Evolutionary conservation across 2,329 filamentous ascomycete species (phyloP).

Genomic region (Talaromyces sp.): DNA sequence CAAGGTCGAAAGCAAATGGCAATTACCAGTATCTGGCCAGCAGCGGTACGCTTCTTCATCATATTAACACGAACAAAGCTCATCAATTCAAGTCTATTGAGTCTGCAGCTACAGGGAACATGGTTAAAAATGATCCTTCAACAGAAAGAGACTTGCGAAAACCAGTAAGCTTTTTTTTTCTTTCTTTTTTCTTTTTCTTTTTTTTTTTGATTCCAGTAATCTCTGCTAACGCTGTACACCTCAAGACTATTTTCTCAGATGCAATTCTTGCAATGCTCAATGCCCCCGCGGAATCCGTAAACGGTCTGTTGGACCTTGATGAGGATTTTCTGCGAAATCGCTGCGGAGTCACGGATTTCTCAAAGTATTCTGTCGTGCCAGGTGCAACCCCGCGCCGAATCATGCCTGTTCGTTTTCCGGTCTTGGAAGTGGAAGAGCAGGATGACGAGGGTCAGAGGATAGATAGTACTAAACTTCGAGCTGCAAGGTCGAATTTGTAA

Average conservation of each 20-base stretch:
- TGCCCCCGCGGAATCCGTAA: slow-evolving; percentile 57
- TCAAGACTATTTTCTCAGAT: slow-evolving; percentile 68
- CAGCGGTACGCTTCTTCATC: slow-evolving; percentile 50
- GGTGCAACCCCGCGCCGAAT: slow-evolving; percentile 64
- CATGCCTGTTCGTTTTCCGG: slow-evolving; percentile 67
- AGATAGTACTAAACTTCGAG: slow-evolving; percentile 53
- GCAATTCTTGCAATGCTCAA: slow-evolving; percentile 68
- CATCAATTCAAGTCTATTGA: slow-evolving; percentile 53
- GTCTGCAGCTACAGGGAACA: slow-evolving; percentile 63
- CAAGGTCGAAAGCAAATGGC: slow-evolving; percentile 64
- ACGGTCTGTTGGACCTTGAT: slow-evolving; percentile 67
- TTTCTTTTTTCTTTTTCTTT: neutral
- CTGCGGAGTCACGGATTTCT: slow-evolving; percentile 63
- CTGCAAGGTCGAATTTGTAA: slow-evolving; percentile 19
- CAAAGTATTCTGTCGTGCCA: slow-evolving; percentile 63
- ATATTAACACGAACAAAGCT: neutral
- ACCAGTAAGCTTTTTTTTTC: slow-evolving; percentile 34
- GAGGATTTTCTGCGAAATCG: slow-evolving; percentile 71
- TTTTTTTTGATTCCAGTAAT: too few relatives aligned
- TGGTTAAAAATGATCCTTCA: slow-evolving; percentile 41
- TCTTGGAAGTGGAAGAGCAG: slow-evolving; percentile 69
- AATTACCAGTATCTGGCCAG: slow-evolving; percentile 78
- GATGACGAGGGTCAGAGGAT: slow-evolving; percentile 69
- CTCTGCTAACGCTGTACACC: neutral
- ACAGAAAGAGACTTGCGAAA: slow-evolving; percentile 59